A percentile compares a stretch with the other conserved stretches of the same genome.
phyloP scores from a whole-genome alignment of 179 eudicot species.

The Corrigiola litoralis region DNA sequence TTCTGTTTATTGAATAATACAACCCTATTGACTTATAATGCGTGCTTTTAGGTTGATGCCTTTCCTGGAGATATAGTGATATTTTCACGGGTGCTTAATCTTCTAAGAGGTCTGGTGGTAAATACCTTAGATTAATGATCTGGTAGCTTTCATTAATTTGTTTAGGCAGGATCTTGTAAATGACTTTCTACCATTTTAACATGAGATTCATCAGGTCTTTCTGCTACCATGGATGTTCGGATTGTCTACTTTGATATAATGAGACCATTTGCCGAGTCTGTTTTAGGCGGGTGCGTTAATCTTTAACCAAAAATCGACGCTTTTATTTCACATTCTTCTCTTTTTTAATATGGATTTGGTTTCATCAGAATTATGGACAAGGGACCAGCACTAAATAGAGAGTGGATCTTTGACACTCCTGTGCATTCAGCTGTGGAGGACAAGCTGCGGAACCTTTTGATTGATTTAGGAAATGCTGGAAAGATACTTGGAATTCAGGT shows the following conservation, averaged over 20 bases:
- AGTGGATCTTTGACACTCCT: constrained; percentile 78
- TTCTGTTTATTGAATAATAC: background rate
- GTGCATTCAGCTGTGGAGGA: constrained; percentile 75
- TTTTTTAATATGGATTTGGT: constrained; percentile 20
- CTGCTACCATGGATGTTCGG: constrained; percentile 77
- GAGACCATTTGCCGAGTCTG: constrained; percentile 99
- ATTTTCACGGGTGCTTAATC: constrained; percentile 87
- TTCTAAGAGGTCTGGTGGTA: constrained; percentile 68
- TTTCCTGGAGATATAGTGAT: constrained; percentile 98
- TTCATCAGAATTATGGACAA: constrained; percentile 54
- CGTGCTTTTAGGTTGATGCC: constrained; percentile 75
- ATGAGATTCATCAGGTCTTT: constrained; percentile 58
- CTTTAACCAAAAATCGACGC: background rate
- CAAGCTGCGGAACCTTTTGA: constrained; percentile 71
- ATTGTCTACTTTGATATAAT: constrained; percentile 75
- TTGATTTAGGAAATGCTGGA: constrained; percentile 70
- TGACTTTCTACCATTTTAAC: constrained; percentile 11
- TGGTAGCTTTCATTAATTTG: background rate
- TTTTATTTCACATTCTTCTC: constrained; percentile 1
- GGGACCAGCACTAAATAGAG: constrained; percentile 57
- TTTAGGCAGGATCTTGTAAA: background rate
- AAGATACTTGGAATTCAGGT: constrained; percentile 98
- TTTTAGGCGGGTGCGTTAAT: constrained; percentile 62
- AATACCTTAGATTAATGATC: constrained; percentile 4
- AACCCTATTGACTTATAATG: background rate